Percentiles rank a stretch among this genome's conserved stretches.
Evolutionary conservation across 2,329 filamentous ascomycete species (phyloP).

Genomic region (Monilinia fructigena): DNA sequence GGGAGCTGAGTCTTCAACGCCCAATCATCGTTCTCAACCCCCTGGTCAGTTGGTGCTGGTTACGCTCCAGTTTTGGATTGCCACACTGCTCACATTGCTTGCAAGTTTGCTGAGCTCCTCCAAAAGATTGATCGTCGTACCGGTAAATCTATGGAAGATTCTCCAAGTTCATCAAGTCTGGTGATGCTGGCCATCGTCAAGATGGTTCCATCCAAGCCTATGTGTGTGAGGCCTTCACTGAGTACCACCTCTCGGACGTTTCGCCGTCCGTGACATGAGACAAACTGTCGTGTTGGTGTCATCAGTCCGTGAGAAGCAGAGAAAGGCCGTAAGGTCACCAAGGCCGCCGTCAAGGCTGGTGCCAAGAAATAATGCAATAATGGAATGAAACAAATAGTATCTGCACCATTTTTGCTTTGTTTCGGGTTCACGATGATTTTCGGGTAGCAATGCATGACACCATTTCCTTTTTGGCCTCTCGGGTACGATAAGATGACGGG

Average conservation of each 20-base stretch:
- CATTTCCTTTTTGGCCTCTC: constrained; percentile 1
- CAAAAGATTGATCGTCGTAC: constrained; percentile 99
- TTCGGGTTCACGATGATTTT: constrained; percentile 15
- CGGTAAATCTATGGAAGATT: constrained; percentile 89
- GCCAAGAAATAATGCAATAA: constrained; percentile 41
- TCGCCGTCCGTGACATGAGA: constrained; percentile 66
- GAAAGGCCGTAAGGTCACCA: constrained; percentile 29
- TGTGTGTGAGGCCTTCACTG: constrained; percentile 99
- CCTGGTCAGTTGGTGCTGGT: constrained; percentile 98
- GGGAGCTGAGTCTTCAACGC: constrained; percentile 91
- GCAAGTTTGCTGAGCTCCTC: constrained; percentile 99
- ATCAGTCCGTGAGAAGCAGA: constrained; percentile 7
- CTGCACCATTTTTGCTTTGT: constrained; percentile 1
- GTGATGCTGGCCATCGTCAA: constrained; percentile 99
- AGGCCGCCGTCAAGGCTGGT: constrained; percentile 44
- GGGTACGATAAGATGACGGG: constrained; percentile 21
- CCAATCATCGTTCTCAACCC: constrained; percentile 99
- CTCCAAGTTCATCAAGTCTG: constrained; percentile 99
- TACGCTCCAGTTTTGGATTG: constrained; percentile 99
- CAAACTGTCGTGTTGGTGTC: background rate
- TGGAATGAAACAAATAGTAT: constrained; percentile 16
- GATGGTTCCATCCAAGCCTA: constrained; percentile 99
- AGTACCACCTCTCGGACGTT: constrained; percentile 99
- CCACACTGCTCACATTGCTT: constrained; percentile 99
- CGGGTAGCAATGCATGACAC: background rate